phyloP scores from a whole-genome alignment of 1,284 basidiomycete species.

The Chalciporus piperatoides region DNA sequence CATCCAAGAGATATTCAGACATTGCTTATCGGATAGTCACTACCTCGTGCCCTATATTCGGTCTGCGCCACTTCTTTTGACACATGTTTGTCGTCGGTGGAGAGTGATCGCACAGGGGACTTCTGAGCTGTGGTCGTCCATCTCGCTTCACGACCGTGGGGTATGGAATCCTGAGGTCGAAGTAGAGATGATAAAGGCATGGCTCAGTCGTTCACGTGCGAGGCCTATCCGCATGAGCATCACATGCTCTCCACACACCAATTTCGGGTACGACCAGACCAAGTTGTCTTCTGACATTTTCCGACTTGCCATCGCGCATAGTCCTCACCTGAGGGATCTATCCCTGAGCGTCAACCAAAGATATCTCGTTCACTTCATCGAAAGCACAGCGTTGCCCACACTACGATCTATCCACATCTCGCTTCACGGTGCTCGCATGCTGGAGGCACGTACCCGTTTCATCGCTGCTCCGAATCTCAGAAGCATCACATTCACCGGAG shows the following conservation, averaged over 20 bases:
- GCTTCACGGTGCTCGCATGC: constrained; percentile 12
- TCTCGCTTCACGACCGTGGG: constrained; percentile 26
- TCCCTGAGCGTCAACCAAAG: constrained; percentile 15
- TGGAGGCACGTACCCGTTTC: neutral
- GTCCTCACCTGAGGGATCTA: constrained; percentile 20
- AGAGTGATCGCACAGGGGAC: constrained; percentile 25
- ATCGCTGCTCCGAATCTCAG: constrained; percentile 18
- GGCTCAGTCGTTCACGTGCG: constrained; percentile 20
- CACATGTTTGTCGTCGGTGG: constrained; percentile 33
- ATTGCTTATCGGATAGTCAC: constrained; percentile 23
- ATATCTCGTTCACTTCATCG: constrained; percentile 24
- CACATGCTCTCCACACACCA: constrained; percentile 18
- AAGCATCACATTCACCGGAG: constrained; percentile 17
- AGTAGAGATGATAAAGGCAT: constrained; percentile 23
- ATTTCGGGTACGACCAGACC: constrained; percentile 16
- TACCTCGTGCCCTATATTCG: constrained; percentile 22
- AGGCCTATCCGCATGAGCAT: constrained; percentile 28
- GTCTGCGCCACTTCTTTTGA: constrained; percentile 28
- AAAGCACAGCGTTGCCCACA: constrained; percentile 7
- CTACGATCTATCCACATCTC: constrained; percentile 20
- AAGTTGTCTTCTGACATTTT: constrained; percentile 20
- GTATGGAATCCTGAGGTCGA: constrained; percentile 29
- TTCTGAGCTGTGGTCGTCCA: constrained; percentile 31
- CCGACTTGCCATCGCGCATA: constrained; percentile 22
- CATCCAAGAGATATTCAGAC: constrained; percentile 31